A percentile compares a stretch with the other conserved stretches of the same genome.
Evolutionary conservation across 305 asterid genomes (phyloP).

Genomic region (Withania somnifera): DNA sequence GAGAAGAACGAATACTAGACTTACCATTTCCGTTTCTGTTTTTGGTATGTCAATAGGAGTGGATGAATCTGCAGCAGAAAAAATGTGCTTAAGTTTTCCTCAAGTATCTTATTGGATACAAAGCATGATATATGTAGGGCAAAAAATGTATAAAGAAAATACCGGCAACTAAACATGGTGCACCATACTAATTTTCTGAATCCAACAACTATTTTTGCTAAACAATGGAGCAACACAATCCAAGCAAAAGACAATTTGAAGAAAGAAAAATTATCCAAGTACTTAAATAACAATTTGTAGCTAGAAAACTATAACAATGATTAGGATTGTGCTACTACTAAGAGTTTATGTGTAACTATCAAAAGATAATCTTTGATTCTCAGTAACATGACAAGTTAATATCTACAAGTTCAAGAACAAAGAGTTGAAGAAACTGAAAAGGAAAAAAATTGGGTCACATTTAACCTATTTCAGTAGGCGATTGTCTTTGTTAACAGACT

Average conservation of each 20-base stretch:
- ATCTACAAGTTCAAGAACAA: background rate
- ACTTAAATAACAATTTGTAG: background rate
- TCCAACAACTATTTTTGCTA: background rate
- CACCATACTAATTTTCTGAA: background rate
- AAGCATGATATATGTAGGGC: background rate
- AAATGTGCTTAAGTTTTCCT: background rate
- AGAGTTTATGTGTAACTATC: background rate
- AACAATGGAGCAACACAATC: background rate
- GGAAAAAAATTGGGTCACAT: background rate
- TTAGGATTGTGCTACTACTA: background rate
- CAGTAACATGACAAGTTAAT: background rate
- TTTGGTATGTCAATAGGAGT: background rate
- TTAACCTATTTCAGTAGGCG: background rate
- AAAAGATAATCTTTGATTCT: too few species aligned
- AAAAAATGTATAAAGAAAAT: background rate
- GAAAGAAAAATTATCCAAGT: background rate
- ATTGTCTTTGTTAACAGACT: background rate
- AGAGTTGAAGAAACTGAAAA: background rate
- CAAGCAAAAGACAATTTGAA: background rate
- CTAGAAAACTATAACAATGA: background rate
- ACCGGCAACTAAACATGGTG: background rate
- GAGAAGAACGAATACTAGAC: background rate
- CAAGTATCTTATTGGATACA: background rate
- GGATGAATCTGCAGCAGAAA: constrained; percentile 2
- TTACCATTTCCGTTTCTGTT: background rate